Evolutionary conservation across 352 stramenopile genomes (phyloP).

Genomic region (Phytophthora cryptogea): DNA sequence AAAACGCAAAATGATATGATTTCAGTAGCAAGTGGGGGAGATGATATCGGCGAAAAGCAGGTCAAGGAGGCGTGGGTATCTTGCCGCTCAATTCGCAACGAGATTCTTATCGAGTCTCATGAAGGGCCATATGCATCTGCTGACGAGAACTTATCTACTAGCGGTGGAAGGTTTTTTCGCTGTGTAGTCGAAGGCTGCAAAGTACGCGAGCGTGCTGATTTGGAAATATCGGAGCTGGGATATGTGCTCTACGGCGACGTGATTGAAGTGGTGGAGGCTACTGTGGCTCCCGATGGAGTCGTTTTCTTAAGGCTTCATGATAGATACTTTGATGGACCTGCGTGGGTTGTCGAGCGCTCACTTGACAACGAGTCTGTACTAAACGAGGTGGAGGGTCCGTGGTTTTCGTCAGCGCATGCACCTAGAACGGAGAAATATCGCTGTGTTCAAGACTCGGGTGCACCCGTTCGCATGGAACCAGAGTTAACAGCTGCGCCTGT

Average conservation of each 20-base stretch:
- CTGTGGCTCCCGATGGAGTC: slow-evolving; percentile 48
- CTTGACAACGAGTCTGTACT: slow-evolving; percentile 81
- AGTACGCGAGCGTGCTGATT: slow-evolving; percentile 48
- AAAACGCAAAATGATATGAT: neutral
- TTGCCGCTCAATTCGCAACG: slow-evolving; percentile 75
- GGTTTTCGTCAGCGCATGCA: slow-evolving; percentile 14
- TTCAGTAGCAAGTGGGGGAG: slow-evolving; percentile 17
- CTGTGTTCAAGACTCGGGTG: slow-evolving; percentile 73
- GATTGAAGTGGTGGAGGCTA: slow-evolving; percentile 64
- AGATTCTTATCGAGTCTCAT: slow-evolving; percentile 69
- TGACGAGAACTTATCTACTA: neutral
- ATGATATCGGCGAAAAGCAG: slow-evolving; percentile 14
- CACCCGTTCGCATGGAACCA: slow-evolving; percentile 59
- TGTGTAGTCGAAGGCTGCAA: slow-evolving; percentile 85
- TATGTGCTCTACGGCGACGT: slow-evolving; percentile 82
- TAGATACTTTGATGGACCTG: slow-evolving; percentile 69
- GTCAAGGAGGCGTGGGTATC: slow-evolving; percentile 65
- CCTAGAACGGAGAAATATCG: slow-evolving; percentile 42
- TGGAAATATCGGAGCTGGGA: slow-evolving; percentile 65
- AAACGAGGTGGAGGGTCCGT: slow-evolving; percentile 62
- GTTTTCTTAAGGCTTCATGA: slow-evolving; percentile 68
- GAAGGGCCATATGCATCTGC: slow-evolving; percentile 41
- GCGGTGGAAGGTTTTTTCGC: slow-evolving; percentile 43
- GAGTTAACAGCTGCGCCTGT: slow-evolving; percentile 61
- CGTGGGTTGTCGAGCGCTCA: slow-evolving; percentile 76